Base-by-base conservation (phyloP, 495 filamentous ascomycete genomes). In the Cercophora scortea region DNA sequence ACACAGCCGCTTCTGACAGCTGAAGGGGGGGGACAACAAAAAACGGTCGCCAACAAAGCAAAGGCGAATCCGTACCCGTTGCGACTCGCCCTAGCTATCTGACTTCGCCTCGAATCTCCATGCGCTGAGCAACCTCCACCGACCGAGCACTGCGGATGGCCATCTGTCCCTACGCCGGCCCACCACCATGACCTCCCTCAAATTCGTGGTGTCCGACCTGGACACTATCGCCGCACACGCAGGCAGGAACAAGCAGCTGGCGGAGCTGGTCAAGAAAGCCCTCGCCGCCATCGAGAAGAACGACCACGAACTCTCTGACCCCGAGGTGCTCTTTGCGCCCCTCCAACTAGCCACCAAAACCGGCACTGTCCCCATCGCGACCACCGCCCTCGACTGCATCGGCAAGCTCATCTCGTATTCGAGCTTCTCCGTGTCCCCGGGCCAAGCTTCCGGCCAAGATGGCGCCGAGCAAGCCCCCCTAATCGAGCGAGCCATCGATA, bases 351-450 rank as follows among this genome's bases (percentile, higher is more conserved):
- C 94, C 34, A 92, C 90, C 40, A 89, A 88, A 61, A 82, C 87
- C 9, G 76, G 84, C 57, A 96, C 85, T 61, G 86, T 90, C 51
- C 82, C 87, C 13, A 76, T 97, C 3, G 84, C 88, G 49, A 95
- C 88, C 8, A 92, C 87, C 11, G 90, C 94, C 6, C 79, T 99
- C 58, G 94, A 99, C 69, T 97, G 90, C 65, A 96, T 99, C 60
- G 94, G 95, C 51, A 99, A 97, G 71, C 81, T 99, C 39, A 96
- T 97, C 57, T 95, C 92, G 56, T 97, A 94, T 66, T 95, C 93
- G 13, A 96, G 96, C 75, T 97, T 99, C 67, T 90, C 91, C 7
- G 79, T 88, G 39, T 84, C 89, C 34, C 70, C 81, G 45, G 69
- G 75, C 55, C 52, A 71, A 34, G 55, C 62, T 50, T 54, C 65